Conservation (phyloP, 108 stramenopile species). For the Nannochloropsis gaditana region DNA sequence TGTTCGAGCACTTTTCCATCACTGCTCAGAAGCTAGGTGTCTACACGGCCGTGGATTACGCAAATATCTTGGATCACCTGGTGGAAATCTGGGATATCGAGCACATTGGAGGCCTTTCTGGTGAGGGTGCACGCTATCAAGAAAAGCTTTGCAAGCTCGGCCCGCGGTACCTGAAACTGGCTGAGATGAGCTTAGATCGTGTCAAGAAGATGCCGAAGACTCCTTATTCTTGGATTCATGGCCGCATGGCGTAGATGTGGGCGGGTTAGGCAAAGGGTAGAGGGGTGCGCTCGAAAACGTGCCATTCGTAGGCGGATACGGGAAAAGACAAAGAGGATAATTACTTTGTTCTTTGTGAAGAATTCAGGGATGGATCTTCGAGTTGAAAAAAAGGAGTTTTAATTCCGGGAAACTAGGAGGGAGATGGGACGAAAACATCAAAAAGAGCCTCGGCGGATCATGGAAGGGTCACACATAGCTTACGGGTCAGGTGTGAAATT, state of each 20-base stretch:
- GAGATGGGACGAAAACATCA: neutral
- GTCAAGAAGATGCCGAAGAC: constrained; percentile 56
- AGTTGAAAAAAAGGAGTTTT: too few species aligned
- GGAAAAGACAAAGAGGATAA: too few species aligned
- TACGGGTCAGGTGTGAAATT: neutral
- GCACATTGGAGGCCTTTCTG: constrained; percentile 63
- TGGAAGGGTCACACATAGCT: neutral
- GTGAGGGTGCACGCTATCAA: constrained; percentile 70
- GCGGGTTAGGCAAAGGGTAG: too few species aligned
- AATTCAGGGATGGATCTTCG: too few species aligned
- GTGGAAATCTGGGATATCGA: constrained; percentile 73
- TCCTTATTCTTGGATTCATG: neutral
- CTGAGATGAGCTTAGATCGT: constrained; percentile 76
- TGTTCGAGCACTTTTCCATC: constrained; percentile 75
- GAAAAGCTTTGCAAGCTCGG: constrained; percentile 76
- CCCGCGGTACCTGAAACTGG: constrained; percentile 69
- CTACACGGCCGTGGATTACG: constrained; percentile 85
- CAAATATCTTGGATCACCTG: constrained; percentile 77
- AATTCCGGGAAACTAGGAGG: neutral
- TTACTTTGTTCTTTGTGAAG: too few species aligned
- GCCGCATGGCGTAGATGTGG: neutral
- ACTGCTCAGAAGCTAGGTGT: constrained; percentile 75
- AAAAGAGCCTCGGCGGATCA: neutral
- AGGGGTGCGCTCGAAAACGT: too few species aligned
- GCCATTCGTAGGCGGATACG: too few species aligned